phyloP scores from a whole-genome alignment of 2,329 filamentous ascomycete species.

The Pseudogymnoascus sp. region DNA sequence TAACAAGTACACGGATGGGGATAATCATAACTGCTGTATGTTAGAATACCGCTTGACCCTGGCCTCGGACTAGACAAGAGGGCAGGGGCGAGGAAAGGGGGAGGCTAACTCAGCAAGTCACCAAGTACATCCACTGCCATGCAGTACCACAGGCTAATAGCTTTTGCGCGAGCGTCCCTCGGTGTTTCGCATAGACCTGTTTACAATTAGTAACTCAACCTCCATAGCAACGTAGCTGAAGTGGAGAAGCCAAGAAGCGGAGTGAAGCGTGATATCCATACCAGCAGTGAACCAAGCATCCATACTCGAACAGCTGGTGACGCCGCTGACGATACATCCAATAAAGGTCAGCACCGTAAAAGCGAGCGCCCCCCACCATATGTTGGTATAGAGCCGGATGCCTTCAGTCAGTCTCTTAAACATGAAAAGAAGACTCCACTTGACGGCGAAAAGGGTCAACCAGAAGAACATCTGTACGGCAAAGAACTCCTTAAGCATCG shows the following conservation, averaged over 20 bases:
- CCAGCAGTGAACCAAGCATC: conserved; percentile 30
- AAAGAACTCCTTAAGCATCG: conserved; percentile 33
- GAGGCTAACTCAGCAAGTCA: conserved; percentile 16
- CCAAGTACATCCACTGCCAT: conserved; percentile 17
- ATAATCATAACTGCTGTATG: conserved; percentile 15
- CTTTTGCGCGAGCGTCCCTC: conserved; percentile 15
- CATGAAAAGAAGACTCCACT: conserved; percentile 8
- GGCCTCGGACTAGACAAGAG: background rate
- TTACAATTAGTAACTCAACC: background rate
- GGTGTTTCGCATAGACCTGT: conserved; percentile 10
- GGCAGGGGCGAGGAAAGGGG: background rate
- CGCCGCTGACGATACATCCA: conserved; percentile 31
- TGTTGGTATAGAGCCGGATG: background rate
- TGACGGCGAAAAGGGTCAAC: conserved; percentile 9
- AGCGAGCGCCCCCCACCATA: conserved; percentile 6
- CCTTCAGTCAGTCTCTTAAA: background rate
- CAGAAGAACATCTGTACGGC: conserved; percentile 10
- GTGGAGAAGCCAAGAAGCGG: background rate
- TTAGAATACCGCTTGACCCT: background rate
- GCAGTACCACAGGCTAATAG: conserved; percentile 15
- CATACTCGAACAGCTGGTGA: conserved; percentile 30
- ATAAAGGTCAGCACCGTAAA: conserved; percentile 27
- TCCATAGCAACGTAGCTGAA: background rate
- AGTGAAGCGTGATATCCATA: background rate
- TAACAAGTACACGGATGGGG: conserved; percentile 15